Evolutionary conservation across 2,329 filamentous ascomycete genomes (phyloP).

Genomic region (Cryphonectria naterciae): DNA sequence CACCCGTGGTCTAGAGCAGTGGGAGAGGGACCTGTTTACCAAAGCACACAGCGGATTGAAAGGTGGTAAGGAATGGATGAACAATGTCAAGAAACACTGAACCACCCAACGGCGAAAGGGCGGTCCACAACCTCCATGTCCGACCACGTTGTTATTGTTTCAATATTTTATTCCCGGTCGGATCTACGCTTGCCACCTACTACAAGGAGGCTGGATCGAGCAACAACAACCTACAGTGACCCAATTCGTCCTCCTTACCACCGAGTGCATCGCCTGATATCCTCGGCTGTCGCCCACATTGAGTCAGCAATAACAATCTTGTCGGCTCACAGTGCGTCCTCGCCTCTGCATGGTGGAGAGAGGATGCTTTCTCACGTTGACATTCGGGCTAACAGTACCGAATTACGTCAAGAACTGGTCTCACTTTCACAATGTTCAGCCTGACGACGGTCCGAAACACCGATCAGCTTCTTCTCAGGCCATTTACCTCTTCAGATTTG

Average conservation of each 20-base stretch:
- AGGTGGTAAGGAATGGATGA: constrained; percentile 71
- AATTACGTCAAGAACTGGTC: not conserved
- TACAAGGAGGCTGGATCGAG: not conserved
- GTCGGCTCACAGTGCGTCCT: not conserved
- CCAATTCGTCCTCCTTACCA: not conserved
- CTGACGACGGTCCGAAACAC: not conserved
- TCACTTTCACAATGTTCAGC: not conserved
- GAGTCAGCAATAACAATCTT: not conserved
- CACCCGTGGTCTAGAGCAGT: constrained; percentile 85
- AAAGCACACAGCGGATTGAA: constrained; percentile 76
- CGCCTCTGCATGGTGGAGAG: not conserved
- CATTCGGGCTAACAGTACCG: not conserved
- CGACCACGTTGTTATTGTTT: not conserved
- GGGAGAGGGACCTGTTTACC: constrained; percentile 77
- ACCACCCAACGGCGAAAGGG: not conserved
- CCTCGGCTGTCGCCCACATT: not conserved
- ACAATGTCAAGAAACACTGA: constrained; percentile 56
- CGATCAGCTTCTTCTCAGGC: not conserved
- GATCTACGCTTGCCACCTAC: not conserved
- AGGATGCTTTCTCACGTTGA: not conserved
- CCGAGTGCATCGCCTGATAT: not conserved
- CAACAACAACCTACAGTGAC: not conserved
- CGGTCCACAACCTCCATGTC: not conserved
- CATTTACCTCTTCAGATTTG: not conserved
- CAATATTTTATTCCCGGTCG: not conserved